Evolutionary conservation across 2,329 filamentous ascomycete genomes (phyloP), one percentile per base, ranked within the genome.

Genomic region (Stagonosporopsis vannaccii): DNA sequence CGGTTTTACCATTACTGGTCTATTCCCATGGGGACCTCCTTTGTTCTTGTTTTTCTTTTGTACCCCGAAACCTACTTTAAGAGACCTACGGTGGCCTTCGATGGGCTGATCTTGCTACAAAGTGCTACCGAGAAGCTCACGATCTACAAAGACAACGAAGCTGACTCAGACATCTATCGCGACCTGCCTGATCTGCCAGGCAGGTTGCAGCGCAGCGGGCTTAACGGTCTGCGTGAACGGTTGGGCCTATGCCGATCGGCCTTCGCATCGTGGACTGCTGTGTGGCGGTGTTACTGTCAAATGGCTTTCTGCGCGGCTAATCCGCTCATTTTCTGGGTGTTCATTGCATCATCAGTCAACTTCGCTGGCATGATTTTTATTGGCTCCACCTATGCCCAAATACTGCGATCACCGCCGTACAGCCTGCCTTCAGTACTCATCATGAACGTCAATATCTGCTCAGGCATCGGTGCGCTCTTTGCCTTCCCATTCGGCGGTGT

Each of bases 51-150:
- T 1, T 69, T 75, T 26, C 57, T 75, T 20, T 67, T 73, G 12
- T 72, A 66, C 20, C 75, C 75, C 0, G 77, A 79, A 42, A 79
- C 75, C 1, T 79, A 75, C 58, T 80, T 78, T 64, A 68, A 76
- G 46, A 71, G 78, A 1, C 77, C 77, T 0, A 73, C 73, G 0
- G 69, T 80, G 8, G 77, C 78, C 6, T 78, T 78, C 36, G 72
- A 79, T 55, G 78, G 77, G 2, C 73, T 74, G 20, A 75, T 79
- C 4, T 52, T 79, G 3, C 47, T 76, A 1, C 77, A 79, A 55
- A 72, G 65, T 13, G 71, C 70, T 2, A 74, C 74, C 0, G 77
- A 78, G 57, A 78, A 74, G 51, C 65, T 78, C 12, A 71, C 66
- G 6, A 68, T 79, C 23, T 78, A 76, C 60, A 51, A 51, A 4